Evolutionary conservation across 2,329 filamentous ascomycete species (phyloP).

Genomic region (Elsinoe arachidis): DNA sequence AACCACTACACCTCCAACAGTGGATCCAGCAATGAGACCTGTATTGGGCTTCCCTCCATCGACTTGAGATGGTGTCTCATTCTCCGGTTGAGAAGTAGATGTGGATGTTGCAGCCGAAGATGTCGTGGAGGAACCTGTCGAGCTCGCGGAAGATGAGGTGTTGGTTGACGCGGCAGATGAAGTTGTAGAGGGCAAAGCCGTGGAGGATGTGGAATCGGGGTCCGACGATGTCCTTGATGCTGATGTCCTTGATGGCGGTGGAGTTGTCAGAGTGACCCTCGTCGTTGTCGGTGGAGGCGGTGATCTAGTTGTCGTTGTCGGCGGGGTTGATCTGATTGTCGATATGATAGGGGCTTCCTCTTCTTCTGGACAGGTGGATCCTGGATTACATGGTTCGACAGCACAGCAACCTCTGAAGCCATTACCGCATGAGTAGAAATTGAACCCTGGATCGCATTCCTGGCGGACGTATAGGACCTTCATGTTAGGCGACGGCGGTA

Average conservation of each 20-base stretch:
- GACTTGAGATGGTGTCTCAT: not conserved
- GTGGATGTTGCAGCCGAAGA: not conserved
- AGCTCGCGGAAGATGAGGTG: not conserved
- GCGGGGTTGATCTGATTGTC: not conserved
- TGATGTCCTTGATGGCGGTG: not conserved
- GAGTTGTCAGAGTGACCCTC: not conserved
- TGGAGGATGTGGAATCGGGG: not conserved
- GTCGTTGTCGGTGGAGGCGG: not conserved
- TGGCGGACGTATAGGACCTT: constrained; percentile 3
- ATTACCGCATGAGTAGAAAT: constrained; percentile 12
- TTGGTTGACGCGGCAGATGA: not conserved
- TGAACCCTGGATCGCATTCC: not conserved
- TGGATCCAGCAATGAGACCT: constrained; percentile 8
- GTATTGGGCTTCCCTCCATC: not conserved
- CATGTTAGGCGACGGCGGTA: not conserved
- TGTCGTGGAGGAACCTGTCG: not conserved
- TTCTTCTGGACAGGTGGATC: not conserved
- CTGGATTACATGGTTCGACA: constrained; percentile 6
- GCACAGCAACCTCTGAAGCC: constrained; percentile 11
- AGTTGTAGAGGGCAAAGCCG: not conserved
- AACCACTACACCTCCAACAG: not conserved
- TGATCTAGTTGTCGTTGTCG: not conserved
- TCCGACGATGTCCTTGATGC: not conserved
- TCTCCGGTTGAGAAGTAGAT: not conserved
- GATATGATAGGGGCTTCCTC: not conserved